Evolutionary conservation across 805 yeast genomes (phyloP), one percentile per base, ranked within the genome.

Genomic region (Starmerella kuoi): DNA sequence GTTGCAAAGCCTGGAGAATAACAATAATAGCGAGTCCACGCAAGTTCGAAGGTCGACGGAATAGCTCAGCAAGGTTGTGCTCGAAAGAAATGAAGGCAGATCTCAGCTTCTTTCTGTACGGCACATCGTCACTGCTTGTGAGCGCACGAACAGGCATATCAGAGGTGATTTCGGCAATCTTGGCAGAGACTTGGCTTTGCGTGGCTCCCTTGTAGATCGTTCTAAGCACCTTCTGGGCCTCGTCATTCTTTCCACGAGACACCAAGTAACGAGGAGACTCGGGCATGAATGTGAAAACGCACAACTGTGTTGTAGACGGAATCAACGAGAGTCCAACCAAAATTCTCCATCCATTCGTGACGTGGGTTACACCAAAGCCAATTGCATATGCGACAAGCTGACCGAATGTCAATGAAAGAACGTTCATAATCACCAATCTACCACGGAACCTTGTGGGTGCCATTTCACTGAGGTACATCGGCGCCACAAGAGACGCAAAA

Each of bases 1-100:
- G 98, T 67, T 88, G 97, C 56, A 91, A 80, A 45, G 94, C 95
- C 64, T 91, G 97, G 51, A 88, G 65, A 26, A 93, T 95, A 67
- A 95, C 86, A 9, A 88, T 91, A 55, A 88, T 76, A 26, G 87
- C 67, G 47, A 91, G 70, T 5, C 95, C 97, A 56, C 97, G 76
- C 47, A 84, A 74, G 61, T 88, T 87, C 1, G 93, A 52, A 5
- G 67, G 64, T 2, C 50, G 49, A 3, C 48, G 31, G 44, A 63
- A 61, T n/a, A 63, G 55, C 39, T 59, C 61, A 37, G 46, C 51
- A 17, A 61, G 43, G 31, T 58, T 49, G 39, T 45, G 46, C 36
- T 41, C 64, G 58, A 59, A 47, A 7, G 53, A 42, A 19, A 46
- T 40, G 32, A 53, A 20, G 12, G 57, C 56, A 5, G 56, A 50